Conservation (phyloP, 345 rosid genomes). For the Hibiscus syriacus region DNA sequence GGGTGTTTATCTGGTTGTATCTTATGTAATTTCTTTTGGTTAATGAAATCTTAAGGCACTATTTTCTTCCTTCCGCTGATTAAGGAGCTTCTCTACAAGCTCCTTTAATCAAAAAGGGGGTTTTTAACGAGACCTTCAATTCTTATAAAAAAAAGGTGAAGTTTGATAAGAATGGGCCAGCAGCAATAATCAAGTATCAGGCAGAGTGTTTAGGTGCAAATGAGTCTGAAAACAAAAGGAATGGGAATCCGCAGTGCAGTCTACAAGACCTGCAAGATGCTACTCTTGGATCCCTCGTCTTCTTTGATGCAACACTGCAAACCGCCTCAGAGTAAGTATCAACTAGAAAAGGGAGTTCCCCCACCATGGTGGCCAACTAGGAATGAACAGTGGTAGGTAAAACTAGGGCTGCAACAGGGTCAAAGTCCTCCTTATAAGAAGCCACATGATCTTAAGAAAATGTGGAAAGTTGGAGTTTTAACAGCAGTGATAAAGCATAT, state of each 20-base stretch:
- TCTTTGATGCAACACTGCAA: constrained; percentile 98
- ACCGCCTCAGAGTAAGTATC: constrained; percentile 96
- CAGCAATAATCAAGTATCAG: constrained; percentile 75
- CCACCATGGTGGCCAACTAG: constrained; percentile 99
- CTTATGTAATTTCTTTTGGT: no score
- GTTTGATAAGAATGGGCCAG: constrained; percentile 96
- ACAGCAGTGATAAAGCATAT: constrained; percentile 96
- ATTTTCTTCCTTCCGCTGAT: no score
- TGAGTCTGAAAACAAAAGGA: constrained; percentile 50
- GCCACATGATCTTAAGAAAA: constrained; percentile 96
- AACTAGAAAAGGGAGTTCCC: constrained; percentile 77
- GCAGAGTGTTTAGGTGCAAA: constrained; percentile 65
- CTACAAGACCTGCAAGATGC: constrained; percentile 98
- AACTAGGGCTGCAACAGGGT: constrained; percentile 47
- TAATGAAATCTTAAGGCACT: no score
- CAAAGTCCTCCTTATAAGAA: constrained; percentile 88
- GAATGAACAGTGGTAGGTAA: constrained; percentile 93
- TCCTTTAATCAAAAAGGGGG: no score
- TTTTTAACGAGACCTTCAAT: no score
- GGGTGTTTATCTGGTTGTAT: no score
- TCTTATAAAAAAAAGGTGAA: constrained; percentile 95
- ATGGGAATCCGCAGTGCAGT: constrained; percentile 48
- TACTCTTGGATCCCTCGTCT: constrained; percentile 87
- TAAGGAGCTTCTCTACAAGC: no score
- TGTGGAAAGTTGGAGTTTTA: constrained; percentile 97